Evolutionary conservation across 2,329 filamentous ascomycete species (phyloP).

Genomic region (Scorias spongiosa): DNA sequence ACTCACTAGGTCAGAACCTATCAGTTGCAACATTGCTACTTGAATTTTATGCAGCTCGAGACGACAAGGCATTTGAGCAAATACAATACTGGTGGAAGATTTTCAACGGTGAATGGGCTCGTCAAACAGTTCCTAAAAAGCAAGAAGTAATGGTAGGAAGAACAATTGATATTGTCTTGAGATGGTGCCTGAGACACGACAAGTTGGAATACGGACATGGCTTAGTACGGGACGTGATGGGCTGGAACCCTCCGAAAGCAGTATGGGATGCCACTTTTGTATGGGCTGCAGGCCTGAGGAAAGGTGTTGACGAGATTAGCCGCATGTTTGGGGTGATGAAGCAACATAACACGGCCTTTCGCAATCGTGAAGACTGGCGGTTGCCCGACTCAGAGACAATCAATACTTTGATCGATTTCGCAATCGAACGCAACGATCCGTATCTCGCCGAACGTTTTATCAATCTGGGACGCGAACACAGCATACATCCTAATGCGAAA

Average conservation of each 20-base stretch:
- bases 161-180: constrained; percentile 4
- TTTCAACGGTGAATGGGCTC: neutral
- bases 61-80: neutral
- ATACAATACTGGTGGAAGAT: neutral
- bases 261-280: constrained; percentile 59
- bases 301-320: constrained; percentile 55
- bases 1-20: constrained; percentile 2
- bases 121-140: neutral
- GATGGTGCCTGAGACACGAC: constrained; percentile 26
- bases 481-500: constrained; percentile 49
- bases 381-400: constrained; percentile 55
- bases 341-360: constrained; percentile 10
- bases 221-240: constrained; percentile 34
- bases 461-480: constrained; percentile 47
- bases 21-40: neutral
- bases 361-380: constrained; percentile 31
- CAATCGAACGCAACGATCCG: constrained; percentile 53
- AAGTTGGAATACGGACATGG: constrained; percentile 47
- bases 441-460: constrained; percentile 62
- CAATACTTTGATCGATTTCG: constrained; percentile 59
- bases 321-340: constrained; percentile 57
- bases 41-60: constrained; percentile 5
- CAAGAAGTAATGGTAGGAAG: neutral
- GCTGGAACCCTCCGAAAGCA: constrained; percentile 13
- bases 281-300: constrained; percentile 59